Evolutionary conservation across 2,329 filamentous ascomycete genomes (phyloP).

Genomic region (Colletotrichum spaethianum): DNA sequence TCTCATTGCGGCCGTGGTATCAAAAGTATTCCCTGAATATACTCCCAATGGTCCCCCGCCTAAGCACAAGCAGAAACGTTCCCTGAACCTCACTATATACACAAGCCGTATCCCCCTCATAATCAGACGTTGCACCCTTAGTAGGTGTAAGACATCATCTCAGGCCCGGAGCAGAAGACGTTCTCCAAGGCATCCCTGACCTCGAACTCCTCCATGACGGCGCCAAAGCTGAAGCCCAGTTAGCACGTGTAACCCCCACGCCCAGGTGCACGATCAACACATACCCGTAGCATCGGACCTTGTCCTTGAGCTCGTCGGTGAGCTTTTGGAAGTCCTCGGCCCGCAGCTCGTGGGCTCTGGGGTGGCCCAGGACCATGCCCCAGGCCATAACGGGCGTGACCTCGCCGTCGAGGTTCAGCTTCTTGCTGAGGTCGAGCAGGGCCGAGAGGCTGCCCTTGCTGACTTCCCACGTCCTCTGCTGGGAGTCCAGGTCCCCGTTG

Average conservation of each 20-base stretch:
- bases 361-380: constrained; percentile 83
- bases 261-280: constrained; percentile 51
- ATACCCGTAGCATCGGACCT: constrained; percentile 94
- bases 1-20: constrained; percentile 31
- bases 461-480: constrained; percentile 84
- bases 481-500: constrained; percentile 58
- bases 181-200: constrained; percentile 83
- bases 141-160: constrained; percentile 34
- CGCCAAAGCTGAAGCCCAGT: constrained; percentile 66
- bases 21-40: constrained; percentile 24
- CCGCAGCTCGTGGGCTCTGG: constrained; percentile 76
- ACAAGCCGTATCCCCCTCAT: neutral
- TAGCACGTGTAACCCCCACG: constrained; percentile 15
- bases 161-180: constrained; percentile 65
- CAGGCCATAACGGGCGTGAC: constrained; percentile 97
- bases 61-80: neutral
- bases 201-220: constrained; percentile 78
- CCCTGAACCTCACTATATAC: neutral
- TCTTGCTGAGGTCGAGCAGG: constrained; percentile 86
- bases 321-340: constrained; percentile 79
- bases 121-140: neutral
- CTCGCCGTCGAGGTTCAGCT: constrained; percentile 87
- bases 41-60: constrained; percentile 12
- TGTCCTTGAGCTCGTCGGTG: constrained; percentile 80
- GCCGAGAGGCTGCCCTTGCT: constrained; percentile 83